Conservation (phyloP, 352 stramenopile genomes). For the Phytophthora litchii region DNA sequence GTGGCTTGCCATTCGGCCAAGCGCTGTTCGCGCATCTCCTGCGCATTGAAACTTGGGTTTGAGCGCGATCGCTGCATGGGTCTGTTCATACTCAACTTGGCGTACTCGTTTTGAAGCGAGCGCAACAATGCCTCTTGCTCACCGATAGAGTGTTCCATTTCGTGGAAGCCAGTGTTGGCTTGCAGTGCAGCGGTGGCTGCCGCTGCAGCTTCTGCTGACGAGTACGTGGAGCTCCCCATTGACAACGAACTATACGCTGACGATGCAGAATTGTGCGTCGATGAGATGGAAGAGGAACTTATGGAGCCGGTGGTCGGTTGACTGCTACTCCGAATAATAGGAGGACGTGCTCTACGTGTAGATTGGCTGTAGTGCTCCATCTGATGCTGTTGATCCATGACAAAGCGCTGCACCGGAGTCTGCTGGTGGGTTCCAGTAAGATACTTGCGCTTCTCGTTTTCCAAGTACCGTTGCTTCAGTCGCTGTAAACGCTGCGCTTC, state of each 20-base stretch:
- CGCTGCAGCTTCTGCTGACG: conserved; percentile 23
- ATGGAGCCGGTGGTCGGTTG: conserved; percentile 23
- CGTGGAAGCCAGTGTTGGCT: conserved; percentile 36
- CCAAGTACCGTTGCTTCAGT: conserved; percentile 42
- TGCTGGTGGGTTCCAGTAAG: conserved; percentile 18
- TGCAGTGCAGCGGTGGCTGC: conserved; percentile 33
- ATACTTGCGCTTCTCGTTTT: conserved; percentile 49
- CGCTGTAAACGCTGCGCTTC: conserved; percentile 37
- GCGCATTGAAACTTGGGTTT: conserved; percentile 23
- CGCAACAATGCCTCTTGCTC: conserved; percentile 58
- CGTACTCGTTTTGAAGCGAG: conserved; percentile 42
- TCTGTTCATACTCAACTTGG: conserved; percentile 31
- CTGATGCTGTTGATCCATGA: conserved; percentile 27
- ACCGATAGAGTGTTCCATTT: conserved; percentile 63
- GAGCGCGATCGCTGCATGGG: conserved; percentile 15
- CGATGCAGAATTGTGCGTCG: conserved; percentile 23
- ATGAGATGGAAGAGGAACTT: conserved; percentile 28
- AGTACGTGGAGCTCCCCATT: conserved; percentile 34
- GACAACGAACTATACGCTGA: conserved; percentile 28
- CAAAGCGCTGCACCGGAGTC: conserved; percentile 17
- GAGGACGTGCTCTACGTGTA: conserved; percentile 13
- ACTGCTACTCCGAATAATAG: conserved; percentile 31
- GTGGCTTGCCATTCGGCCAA: conserved; percentile 26
- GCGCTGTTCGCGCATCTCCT: conserved; percentile 28
- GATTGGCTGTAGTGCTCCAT: conserved; percentile 28